Evolutionary conservation across 345 rosid species (phyloP).

Genomic region (Brassica carinata): DNA sequence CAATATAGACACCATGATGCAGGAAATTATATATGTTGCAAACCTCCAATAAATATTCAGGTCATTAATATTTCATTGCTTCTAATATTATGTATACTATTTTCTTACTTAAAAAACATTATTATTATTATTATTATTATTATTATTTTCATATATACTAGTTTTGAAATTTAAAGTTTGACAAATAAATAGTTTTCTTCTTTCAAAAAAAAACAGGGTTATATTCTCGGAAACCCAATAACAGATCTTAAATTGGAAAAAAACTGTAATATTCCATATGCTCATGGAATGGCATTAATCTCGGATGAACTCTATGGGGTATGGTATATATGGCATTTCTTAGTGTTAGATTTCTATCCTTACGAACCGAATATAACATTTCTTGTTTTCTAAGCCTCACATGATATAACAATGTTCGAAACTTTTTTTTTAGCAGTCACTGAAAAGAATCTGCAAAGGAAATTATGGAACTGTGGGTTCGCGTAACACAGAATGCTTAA

Average conservation of each 20-base stretch:
- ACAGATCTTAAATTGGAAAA: slow-evolving; percentile 36
- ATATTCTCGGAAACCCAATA: slow-evolving; percentile 48
- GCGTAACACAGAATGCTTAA: neutral
- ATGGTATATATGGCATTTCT: neutral
- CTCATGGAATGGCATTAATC: slow-evolving; percentile 53
- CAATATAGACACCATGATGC: neutral
- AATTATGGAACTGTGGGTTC: neutral
- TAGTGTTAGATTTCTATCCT: neutral
- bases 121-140: neutral
- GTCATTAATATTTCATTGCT: slow-evolving; percentile 17
- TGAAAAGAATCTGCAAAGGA: slow-evolving; percentile 29
- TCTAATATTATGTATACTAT: neutral
- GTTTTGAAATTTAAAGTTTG: neutral
- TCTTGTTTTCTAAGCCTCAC: neutral
- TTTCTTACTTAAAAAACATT: neutral
- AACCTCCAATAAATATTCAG: slow-evolving; percentile 44
- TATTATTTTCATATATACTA: neutral
- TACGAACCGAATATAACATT: neutral
- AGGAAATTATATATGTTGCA: slow-evolving; percentile 21
- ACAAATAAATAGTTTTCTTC: neutral
- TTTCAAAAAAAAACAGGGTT: slow-evolving; percentile 42
- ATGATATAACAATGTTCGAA: neutral
- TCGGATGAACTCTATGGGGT: slow-evolving; percentile 62
- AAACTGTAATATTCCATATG: slow-evolving; percentile 43
- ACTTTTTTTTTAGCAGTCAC: slow-evolving; percentile 6